Evolutionary conservation across 345 rosid species (phyloP).

Genomic region (Reutealis trisperma): DNA sequence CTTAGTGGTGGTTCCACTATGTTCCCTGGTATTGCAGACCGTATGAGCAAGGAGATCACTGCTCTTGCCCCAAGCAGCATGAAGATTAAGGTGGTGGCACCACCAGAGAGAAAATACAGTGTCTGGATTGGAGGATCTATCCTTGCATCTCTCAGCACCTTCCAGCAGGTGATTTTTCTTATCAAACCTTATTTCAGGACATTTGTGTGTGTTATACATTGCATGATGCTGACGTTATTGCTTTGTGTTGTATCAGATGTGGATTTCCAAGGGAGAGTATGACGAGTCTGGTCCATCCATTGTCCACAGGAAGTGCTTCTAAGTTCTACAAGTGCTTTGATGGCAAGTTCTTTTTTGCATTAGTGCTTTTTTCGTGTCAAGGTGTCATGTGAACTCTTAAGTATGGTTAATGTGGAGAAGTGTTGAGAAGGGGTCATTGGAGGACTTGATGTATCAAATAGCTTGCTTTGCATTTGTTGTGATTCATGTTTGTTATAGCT

Average conservation of each 20-base stretch:
- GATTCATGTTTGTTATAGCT: conserved; percentile 2
- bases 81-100: conserved; percentile 15
- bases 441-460: conserved; percentile 27
- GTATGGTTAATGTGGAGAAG: conserved; percentile 32
- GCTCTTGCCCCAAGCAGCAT: conserved; percentile 53
- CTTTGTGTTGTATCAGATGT: conserved; percentile 42
- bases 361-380: conserved; percentile 40
- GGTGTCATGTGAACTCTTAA: conserved; percentile 37
- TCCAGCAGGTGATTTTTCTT: conserved; percentile 50
- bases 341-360: conserved; percentile 47
- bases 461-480: conserved; percentile 5
- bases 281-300: conserved; percentile 69
- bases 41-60: conserved; percentile 24
- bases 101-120: conserved; percentile 13
- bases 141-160: conserved; percentile 73
- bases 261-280: conserved; percentile 67
- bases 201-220: not conserved
- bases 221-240: conserved; percentile 5
- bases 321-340: conserved; percentile 29
- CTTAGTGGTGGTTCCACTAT: conserved; percentile 15
- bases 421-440: conserved; percentile 26
- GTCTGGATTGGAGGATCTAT: conserved; percentile 29
- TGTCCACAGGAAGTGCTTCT: conserved; percentile 74
- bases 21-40: conserved; percentile 16
- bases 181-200: not conserved